A percentile compares a stretch with the other conserved stretches of the same genome.
Evolutionary conservation across 495 filamentous ascomycete genomes (phyloP).

Genomic region (Penicillium paradoxum): DNA sequence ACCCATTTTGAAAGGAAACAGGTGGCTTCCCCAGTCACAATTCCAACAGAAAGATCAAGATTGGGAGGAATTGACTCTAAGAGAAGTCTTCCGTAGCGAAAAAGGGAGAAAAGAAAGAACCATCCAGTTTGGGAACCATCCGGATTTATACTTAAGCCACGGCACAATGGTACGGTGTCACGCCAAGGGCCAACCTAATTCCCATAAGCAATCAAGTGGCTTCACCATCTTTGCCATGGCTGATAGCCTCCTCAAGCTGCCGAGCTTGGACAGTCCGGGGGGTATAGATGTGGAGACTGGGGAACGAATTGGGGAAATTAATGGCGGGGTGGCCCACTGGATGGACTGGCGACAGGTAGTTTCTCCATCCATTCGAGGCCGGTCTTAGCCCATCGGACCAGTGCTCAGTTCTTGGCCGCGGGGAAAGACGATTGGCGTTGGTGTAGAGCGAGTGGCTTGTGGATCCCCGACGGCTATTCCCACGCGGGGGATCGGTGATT

Average conservation of each 20-base stretch:
- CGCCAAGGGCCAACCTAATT: constrained; percentile 2
- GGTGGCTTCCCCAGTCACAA: not conserved
- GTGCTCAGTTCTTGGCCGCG: not conserved
- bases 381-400: not conserved
- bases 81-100: not conserved
- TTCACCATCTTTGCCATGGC: not conserved
- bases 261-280: constrained; percentile 1
- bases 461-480: not conserved
- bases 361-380: constrained; percentile 20
- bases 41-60: not conserved
- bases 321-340: constrained; percentile 10
- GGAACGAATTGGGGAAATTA: constrained; percentile 20
- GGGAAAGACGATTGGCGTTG: constrained; percentile 2
- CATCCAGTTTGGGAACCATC: not conserved
- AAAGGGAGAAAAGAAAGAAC: not conserved
- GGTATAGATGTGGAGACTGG: not conserved
- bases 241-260: not conserved
- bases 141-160: constrained; percentile 13
- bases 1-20: constrained; percentile 15
- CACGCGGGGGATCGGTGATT: not conserved
- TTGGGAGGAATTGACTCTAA: not conserved
- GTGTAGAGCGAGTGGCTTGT: not conserved
- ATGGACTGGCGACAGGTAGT: not conserved
- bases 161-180: constrained; percentile 3
- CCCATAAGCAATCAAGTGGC: constrained; percentile 5